Conservation (phyloP, 768 basidiomycete genomes). For the Pleurotus cornucopiae region DNA sequence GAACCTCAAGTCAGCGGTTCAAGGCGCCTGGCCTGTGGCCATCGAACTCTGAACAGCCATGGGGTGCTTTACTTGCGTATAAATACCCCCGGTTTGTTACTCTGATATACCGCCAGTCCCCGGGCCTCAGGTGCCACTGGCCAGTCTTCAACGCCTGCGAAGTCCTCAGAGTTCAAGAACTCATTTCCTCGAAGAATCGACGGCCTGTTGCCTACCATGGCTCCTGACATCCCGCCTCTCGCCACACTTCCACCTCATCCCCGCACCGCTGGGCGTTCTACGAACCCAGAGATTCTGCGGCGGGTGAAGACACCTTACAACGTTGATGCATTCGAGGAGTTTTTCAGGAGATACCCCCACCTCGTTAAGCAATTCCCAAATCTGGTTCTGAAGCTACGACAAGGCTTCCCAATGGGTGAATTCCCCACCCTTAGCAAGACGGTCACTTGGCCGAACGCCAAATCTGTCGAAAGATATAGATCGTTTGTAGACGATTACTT, state of each 20-base stretch:
- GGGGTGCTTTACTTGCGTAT: too few relatives aligned
- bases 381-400: background rate
- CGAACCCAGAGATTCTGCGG: background rate
- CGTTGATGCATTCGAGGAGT: background rate
- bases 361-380: background rate
- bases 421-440: background rate
- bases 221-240: too few relatives aligned
- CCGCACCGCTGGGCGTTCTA: background rate
- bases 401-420: background rate
- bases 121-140: too few relatives aligned
- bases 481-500: slow-evolving; percentile 13
- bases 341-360: background rate
- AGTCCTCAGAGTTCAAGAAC: too few relatives aligned
- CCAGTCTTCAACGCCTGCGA: too few relatives aligned
- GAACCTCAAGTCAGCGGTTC: too few relatives aligned
- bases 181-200: too few relatives aligned
- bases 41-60: too few relatives aligned
- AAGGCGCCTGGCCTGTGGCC: too few relatives aligned
- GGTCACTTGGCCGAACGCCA: slow-evolving; percentile 18
- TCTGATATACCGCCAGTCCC: too few relatives aligned
- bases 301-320: background rate
- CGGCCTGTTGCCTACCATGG: too few relatives aligned
- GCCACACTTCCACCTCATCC: background rate
- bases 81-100: too few relatives aligned
- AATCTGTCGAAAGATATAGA: slow-evolving; percentile 4